Conservation (phyloP, 306 rosid species). For the Cucumis melo region DNA sequence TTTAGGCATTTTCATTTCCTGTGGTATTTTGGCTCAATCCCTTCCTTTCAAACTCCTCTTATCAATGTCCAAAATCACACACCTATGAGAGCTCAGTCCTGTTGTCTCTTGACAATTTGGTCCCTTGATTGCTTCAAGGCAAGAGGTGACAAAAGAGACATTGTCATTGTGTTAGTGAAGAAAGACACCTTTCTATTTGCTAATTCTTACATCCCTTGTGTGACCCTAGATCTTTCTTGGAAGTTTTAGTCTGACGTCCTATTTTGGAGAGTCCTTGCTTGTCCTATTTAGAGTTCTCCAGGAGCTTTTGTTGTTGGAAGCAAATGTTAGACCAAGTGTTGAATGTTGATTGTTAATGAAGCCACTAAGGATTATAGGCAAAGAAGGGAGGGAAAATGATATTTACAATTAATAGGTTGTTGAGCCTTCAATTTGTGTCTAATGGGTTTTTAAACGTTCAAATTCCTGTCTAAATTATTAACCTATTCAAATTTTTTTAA, state of each 20-base stretch:
- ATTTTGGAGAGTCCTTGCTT: background rate
- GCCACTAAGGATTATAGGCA: background rate
- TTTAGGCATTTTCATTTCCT: background rate
- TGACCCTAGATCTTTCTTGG: background rate
- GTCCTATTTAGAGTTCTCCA: background rate
- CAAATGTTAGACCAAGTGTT: background rate
- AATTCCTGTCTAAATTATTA: background rate
- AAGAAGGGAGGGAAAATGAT: background rate
- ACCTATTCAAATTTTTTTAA: background rate
- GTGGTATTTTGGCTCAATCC: background rate
- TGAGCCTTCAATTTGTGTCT: background rate
- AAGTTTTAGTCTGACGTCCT: background rate
- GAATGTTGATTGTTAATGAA: background rate
- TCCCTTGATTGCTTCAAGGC: background rate
- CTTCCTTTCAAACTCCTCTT: background rate
- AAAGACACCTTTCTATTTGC: background rate
- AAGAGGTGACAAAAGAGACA: background rate
- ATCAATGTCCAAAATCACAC: background rate
- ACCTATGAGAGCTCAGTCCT: background rate
- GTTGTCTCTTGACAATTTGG: background rate
- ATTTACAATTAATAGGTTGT: background rate
- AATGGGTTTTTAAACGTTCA: background rate
- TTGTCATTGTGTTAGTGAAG: background rate
- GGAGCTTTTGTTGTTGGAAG: background rate
- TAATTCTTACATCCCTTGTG: background rate